Base-by-base conservation (phyloP, 345 rosid species). In the Populus alba region DNA sequence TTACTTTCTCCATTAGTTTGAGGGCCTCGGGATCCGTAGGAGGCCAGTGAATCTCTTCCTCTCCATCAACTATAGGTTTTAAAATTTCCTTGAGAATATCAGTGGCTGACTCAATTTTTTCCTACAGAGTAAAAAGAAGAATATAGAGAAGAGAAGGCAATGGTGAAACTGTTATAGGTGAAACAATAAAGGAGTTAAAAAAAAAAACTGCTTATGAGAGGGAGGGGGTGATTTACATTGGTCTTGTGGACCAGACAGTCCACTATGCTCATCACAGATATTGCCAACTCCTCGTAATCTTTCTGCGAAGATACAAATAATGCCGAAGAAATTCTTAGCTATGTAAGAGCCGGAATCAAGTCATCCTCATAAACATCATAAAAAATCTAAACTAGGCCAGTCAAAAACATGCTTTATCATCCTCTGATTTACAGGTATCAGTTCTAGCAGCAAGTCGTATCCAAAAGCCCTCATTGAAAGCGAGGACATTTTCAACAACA, bases 241-340 rank as follows among this genome's bases (percentile, higher is more conserved):
- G 99, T 93, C 84, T 91, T 92, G 78, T 92, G 92, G 73, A 95
- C 98, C 68, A 93, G 69, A 69, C 84, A 71, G 82, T 95, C 99
- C 75, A 95, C 98, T 75, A 91, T 89, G 88, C 72, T 90, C 99
- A 92, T 95, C 68, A 93, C 88, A 16, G 92, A 83, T 43, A 77
- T 57, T 65, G 99, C 98, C 83, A 95, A 77, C 84, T 95, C 94
- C 86, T 95, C 98, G 10, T 93, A 93, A 82, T 95, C 98, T 86
- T 88, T 93, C 98, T 95, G 93, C 88, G 83, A 77, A 69, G 79
- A 75, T 6, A 43, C 71, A 80, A 73, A 25, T 5, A 68, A 45
- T 77, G 78, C 81, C 18, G 0, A 6, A 66, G 70, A 31, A 75
- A 59, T 43, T 43, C 15, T 43, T 43, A 43, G 47, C 47, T 43